These are phyloP conservation scores for Hanseniaspora nectarophila DNA, from an alignment of 805 yeast species.

Conservation along the genomic window DNA sequence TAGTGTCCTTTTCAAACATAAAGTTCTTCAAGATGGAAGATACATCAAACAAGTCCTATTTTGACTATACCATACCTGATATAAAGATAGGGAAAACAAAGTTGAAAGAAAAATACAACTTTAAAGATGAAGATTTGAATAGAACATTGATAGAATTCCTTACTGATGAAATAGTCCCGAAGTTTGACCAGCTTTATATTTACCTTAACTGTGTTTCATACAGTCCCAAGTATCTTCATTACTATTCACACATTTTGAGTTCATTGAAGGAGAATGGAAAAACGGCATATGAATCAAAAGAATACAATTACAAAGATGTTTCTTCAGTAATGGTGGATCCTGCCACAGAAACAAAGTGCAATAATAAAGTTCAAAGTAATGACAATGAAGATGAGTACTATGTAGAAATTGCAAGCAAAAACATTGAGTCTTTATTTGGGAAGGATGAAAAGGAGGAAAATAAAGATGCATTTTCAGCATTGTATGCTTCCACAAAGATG, in stretches of 20 bases:
- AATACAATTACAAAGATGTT: not conserved
- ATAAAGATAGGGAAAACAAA: not conserved
- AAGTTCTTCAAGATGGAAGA: slow-evolving; percentile 11
- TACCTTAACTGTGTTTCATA: slow-evolving; percentile 1
- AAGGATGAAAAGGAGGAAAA: not conserved
- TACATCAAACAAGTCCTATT: slow-evolving; percentile 1
- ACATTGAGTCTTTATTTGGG: not conserved
- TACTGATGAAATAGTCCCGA: not conserved
- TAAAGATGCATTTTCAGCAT: not conserved
- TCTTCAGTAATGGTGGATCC: not conserved
- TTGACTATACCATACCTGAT: slow-evolving; percentile 1
- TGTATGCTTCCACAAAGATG: slow-evolving; percentile 4
- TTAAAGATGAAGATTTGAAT: not conserved
- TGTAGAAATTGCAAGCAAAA: not conserved
- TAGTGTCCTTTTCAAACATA: slow-evolving; percentile 1
- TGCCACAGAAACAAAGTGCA: not conserved
- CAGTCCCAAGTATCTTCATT: not conserved
- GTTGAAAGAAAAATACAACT: not conserved
- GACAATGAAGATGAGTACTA: not conserved
- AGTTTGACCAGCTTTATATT: not conserved
- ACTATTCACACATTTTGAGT: not conserved
- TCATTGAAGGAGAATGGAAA: not conserved
- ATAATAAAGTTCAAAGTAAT: not conserved
- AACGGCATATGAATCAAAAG: not conserved
- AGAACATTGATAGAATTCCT: not conserved